These are phyloP conservation scores for Cruciata laevipes DNA, from an alignment of 257 asterid species.

Conservation along the genomic window DNA sequence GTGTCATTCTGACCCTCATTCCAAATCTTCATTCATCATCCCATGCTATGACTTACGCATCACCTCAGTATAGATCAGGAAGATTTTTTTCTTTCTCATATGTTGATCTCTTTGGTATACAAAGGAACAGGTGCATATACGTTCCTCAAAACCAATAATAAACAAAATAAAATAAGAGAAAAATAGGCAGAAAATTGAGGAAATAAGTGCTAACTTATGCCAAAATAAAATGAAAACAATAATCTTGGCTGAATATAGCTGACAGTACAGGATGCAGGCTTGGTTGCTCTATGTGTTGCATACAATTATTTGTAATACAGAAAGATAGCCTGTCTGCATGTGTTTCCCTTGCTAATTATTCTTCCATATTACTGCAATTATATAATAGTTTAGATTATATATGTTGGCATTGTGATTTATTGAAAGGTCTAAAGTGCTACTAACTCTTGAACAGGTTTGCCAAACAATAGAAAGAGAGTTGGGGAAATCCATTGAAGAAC, in stretches of 20 bases:
- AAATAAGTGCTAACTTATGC: neutral
- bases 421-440: neutral
- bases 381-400: neutral
- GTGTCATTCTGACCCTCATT: too few species aligned
- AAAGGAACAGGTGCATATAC: neutral
- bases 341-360: neutral
- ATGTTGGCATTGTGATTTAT: neutral
- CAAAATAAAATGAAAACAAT: neutral
- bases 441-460: conserved; percentile 55
- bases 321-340: neutral
- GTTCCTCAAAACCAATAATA: neutral
- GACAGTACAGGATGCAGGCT: neutral
- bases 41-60: too few species aligned
- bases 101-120: neutral
- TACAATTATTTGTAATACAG: neutral
- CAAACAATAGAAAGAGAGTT: conserved; percentile 56
- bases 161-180: neutral
- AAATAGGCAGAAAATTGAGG: neutral
- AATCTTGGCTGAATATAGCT: neutral
- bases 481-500: conserved; percentile 75
- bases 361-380: neutral
- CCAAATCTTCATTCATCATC: too few species aligned
- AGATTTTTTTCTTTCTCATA: too few species aligned
- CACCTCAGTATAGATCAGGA: too few species aligned
- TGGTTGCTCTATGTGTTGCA: neutral